Evolutionary conservation across 164 flowering plant genomes (phyloP), one percentile per base, ranked within the genome.

Genomic region (Magnolia kwangsiensis): DNA sequence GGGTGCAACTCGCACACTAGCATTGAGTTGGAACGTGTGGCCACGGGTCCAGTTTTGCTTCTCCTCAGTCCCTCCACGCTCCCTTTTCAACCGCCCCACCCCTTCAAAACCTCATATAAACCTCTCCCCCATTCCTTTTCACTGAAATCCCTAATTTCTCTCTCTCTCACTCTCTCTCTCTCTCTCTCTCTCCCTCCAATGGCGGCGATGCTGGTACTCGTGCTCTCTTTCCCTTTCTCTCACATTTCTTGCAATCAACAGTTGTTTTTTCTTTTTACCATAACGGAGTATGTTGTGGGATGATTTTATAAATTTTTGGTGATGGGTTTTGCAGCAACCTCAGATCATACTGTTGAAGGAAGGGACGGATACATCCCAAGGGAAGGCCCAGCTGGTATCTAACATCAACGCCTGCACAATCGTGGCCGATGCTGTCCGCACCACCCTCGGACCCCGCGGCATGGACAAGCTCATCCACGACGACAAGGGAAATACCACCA

Each of bases 381-480:
- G 99, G 67, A 96, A 90, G 83, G 78, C 99, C 1, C 99, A 96
- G 83, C 84, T 96, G 67, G 82, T 96, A 18, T 93, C 98, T 87
- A 96, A 96, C 89, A 96, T 96, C 74, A 96, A 91, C 75, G 99
- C 99, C 0, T 93, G 97, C 84, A 87, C 88, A 8, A 90, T 85
- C 8, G 93, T 96, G 65, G 96, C 94, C 1, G 98, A 94, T 74
- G 86, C 82, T 6, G 96, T 94, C 4, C 81, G 99, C 1, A 87
- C 97, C n/a, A 96, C 99, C 6, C 89, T 96, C 3, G 99, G 99
- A 0, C 99, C 99, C 0, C 78, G 98, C 69, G 98, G 99, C 6
- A 96, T 94, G 99, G 99, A 96, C 84, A 94, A 96, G 86, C 85
- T 96, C 73, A 94, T 96, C 83, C 98, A 96, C 74, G 99, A 96